Evolutionary conservation across 2,329 filamentous ascomycete genomes (phyloP), one percentile per base, ranked within the genome.

Genomic region (Neofusicoccum kwambonambiense): DNA sequence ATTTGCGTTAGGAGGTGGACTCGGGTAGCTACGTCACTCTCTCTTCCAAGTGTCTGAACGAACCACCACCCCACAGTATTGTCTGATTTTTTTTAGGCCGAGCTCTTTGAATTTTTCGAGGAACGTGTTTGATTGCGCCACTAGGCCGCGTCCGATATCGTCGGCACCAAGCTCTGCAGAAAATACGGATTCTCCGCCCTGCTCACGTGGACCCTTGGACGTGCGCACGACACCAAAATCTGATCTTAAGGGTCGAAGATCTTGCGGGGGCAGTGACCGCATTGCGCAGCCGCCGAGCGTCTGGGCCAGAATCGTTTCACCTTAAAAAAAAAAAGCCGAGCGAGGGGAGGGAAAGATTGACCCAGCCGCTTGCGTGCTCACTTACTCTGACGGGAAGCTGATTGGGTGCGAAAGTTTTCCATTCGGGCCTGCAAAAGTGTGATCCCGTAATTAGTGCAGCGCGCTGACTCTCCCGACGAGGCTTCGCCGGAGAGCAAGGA

Each of bases 281-380:
- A 60, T 60, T 60, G 56, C 56, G 42, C 56, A 60, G 41, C 47
- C 27, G 42, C 56, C 54, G 56, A 60, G 42, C 42, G 39, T 19
- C 56, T 60, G 42, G 56, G 17, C 56, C 56, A 47, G n/a, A 47
- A 60, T 51, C 31, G 22, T 62, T 27, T 51, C 45, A 34, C 58
- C 27, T 51, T 49, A 17, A 45, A 61, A 39, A 17, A 45, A 61
- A 39, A 37, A 35, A 41, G 44, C 54, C 42, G 44, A 61, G 31
- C 57, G 44, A 61, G 31, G 31, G 31, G 31, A 41, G 47, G 58
- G 3, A 41, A 44, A 3, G 56, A 60, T 60, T 60, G 41, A 31
- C 42, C 27, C 58, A 51, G 58, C 58, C 58, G 45, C 19, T 62
- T 62, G 58, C 58, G 58, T 62, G 58, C 58, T 62, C 58, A 51